phyloP scores from a whole-genome alignment of 225 moss, liverwort and hornwort species.

The Rhytidiadelphus loreus region DNA sequence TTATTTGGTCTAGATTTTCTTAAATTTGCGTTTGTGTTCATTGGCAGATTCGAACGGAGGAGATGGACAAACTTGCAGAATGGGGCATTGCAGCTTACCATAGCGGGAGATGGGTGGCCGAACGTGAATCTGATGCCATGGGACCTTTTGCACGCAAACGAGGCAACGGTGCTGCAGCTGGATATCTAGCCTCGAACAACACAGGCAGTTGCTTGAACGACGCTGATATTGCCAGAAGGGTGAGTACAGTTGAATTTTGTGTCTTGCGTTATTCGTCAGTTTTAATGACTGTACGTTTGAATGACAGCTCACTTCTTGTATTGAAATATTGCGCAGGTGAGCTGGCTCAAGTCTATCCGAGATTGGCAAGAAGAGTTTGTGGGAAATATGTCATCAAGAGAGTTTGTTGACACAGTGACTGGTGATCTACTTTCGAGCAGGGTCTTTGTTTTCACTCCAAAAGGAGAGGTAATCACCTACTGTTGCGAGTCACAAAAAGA shows the following conservation, averaged over 20 bases:
- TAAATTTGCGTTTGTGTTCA: neutral
- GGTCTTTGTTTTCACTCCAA: slow-evolving; percentile 97
- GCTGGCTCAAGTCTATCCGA: slow-evolving; percentile 98
- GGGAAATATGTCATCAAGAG: slow-evolving; percentile 97
- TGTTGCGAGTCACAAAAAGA: neutral
- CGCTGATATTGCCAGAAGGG: slow-evolving; percentile 94
- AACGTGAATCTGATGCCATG: slow-evolving; percentile 48
- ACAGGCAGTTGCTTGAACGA: slow-evolving; percentile 66
- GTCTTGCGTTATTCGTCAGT: neutral
- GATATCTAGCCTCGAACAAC: slow-evolving; percentile 27
- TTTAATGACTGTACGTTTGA: neutral
- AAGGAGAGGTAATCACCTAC: slow-evolving; percentile 61
- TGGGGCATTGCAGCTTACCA: slow-evolving; percentile 96
- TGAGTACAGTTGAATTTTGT: slow-evolving; percentile 10
- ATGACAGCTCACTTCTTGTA: neutral
- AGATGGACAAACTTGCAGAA: slow-evolving; percentile 99
- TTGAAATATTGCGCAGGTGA: slow-evolving; percentile 50
- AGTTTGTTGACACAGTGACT: slow-evolving; percentile 97
- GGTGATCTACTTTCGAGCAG: slow-evolving; percentile 96
- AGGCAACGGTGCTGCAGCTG: slow-evolving; percentile 52
- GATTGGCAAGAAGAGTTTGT: slow-evolving; percentile 99
- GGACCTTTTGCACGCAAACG: slow-evolving; percentile 45
- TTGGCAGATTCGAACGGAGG: slow-evolving; percentile 87
- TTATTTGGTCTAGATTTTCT: neutral
- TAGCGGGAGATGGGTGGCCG: slow-evolving; percentile 63